Base-by-base conservation (phyloP, 1,284 basidiomycete species). In the Leccinum subatratum region DNA sequence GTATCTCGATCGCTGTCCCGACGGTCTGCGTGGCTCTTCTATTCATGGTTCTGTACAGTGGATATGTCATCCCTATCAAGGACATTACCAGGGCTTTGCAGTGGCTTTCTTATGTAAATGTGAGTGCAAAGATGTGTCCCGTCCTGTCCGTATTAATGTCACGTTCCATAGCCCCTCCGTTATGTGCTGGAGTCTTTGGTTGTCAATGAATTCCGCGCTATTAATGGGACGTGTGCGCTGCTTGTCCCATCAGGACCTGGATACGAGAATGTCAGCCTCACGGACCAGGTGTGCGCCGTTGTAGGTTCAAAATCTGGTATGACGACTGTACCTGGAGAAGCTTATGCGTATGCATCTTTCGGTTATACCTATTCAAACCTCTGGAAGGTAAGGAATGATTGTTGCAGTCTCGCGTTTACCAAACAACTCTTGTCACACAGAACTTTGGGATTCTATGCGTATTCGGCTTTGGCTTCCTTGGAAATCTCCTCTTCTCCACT, bases 61-160 rank as follows among this genome's bases (percentile, higher is more conserved):
- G 76, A 22, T 74, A 63, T 48, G 14, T 56, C 5, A 59, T 69
- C 6, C 61, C 65, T 6, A 2, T 5, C 2, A 73, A 77, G 5
- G 80, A 80, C 62, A 72, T 78, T 0, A 79, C 83, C 22, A 81
- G 83, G 6, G 86, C 82, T 0, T 75, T 90, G 63, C 79, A 79
- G n/a, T 90, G 89, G 88, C 82, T 89, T 22, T 81, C 82, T 4
- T 86, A 82, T 64, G 77, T 86, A 62, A 87, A 88, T 67, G 86
- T 87, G 63, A 48, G 85, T 78, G 75, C 6, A 7, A 16, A 14
- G 5, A 28, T 6, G 12, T 11, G 3, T 5, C 6, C 14, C 51
- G 18, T 4, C 4, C 12, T 28, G 14, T 22, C 37, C 1, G 3
- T 1, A 4, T 8, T 64, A 12, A 22, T 62, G 5, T 66, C 14